A percentile compares a stretch with the other conserved stretches of the same genome.
Conservation (phyloP, 257 asterid species). For the Solanum raphanifolium region DNA sequence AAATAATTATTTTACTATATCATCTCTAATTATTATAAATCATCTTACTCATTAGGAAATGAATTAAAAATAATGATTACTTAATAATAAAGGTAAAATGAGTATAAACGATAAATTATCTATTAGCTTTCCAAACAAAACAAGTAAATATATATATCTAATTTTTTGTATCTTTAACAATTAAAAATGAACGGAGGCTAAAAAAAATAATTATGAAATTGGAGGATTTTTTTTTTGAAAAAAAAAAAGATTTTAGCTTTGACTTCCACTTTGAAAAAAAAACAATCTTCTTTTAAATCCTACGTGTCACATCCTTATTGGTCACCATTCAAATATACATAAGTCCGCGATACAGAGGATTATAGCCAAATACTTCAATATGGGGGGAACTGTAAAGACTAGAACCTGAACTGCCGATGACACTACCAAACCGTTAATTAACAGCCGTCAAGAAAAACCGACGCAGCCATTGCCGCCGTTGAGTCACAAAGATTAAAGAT, state of each 20-base stretch:
- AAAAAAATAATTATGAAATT: not conserved
- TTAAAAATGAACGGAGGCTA: not conserved
- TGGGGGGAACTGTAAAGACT: constrained; percentile 39
- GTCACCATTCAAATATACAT: not conserved
- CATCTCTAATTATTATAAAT: not conserved
- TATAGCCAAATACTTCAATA: constrained; percentile 22
- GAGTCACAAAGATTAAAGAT: not conserved
- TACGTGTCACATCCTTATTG: not conserved
- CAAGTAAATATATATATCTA: not conserved
- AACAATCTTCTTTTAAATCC: not conserved
- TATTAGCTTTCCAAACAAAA: not conserved
- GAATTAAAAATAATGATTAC: not conserved
- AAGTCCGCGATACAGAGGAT: constrained; percentile 19
- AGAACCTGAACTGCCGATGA: constrained; percentile 65
- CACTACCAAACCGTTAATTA: constrained; percentile 71
- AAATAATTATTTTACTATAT: not conserved
- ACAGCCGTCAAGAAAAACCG: constrained; percentile 52
- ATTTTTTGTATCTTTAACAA: not conserved
- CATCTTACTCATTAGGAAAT: not conserved
- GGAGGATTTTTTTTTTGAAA: not conserved
- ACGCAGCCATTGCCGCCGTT: constrained; percentile 7
- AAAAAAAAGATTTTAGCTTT: not conserved
- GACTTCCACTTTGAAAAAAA: not conserved
- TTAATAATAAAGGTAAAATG: too few relatives aligned
- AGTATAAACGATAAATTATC: not conserved